Base-by-base conservation (phyloP, 176 grass and related monocot genomes). In the Phoenix dactylifera region DNA sequence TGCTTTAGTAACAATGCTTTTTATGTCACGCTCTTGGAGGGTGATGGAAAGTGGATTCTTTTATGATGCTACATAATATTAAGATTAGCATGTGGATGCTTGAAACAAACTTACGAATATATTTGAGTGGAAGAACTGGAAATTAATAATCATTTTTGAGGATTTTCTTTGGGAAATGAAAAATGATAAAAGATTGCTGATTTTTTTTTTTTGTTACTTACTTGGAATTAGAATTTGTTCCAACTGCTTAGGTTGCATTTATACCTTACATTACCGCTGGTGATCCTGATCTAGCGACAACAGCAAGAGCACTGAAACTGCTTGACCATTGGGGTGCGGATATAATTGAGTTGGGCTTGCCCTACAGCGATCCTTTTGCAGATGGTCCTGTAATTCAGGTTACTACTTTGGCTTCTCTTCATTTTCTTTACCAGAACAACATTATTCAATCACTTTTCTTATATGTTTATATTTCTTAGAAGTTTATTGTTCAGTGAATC, bases 311-410 rank as follows among this genome's bases (percentile, higher is more conserved):
- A 10, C 29, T 72, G 49, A 60, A 63, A 24, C n/a, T 72, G 5
- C 26, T 72, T 6, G 49, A 29, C 19, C 51, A 1, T 3, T 44
- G 49, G 22, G 70, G 70, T 0, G 58, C 70, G 7, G 70, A 72
- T 48, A 6, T 72, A 26, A 72, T 72, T 15, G 70, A 72, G 18
- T 20, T 72, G 26, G 70, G 70, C 17, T 23, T 72, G 68, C 70
- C 70, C 0, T 72, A 16, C 26, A 35, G 1, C 10, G 12, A 54
- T 54, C 50, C 70, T n/a, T 15, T 29, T 1, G 16, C 53, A 51
- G 70, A 72, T 63, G 70, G 70, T 4, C 70, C 58, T 19, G 66
- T 76, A 30, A 62, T 66, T 4, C 54, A 75, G 78, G 86, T 84
- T 28, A 69, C 55, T 14, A 32, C 53, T 55, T 1, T 18, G 22